A percentile compares a stretch with the other conserved stretches of the same genome.
Conservation (phyloP, 768 basidiomycete species). For the Exidia glandulosa region DNA sequence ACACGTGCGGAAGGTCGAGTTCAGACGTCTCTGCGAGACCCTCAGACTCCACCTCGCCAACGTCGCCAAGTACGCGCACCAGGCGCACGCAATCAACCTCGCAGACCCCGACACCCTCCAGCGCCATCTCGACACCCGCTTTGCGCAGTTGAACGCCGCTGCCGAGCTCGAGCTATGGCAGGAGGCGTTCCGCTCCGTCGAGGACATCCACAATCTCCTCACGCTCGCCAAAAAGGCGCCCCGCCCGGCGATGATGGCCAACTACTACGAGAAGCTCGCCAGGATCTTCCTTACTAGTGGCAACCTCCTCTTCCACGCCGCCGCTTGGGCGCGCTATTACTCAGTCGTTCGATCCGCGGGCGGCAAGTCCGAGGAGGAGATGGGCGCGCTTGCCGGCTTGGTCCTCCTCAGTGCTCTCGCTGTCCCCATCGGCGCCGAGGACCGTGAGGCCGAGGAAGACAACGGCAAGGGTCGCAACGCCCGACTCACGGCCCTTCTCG, state of each 20-base stretch:
- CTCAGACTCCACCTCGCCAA: slow-evolving; percentile 90
- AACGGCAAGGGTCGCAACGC: slow-evolving; percentile 54
- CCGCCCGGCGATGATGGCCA: slow-evolving; percentile 93
- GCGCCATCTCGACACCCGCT: slow-evolving; percentile 92
- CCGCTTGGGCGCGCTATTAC: slow-evolving; percentile 86
- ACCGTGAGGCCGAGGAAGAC: slow-evolving; percentile 35
- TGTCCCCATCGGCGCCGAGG: slow-evolving; percentile 68
- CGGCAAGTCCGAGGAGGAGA: slow-evolving; percentile 66
- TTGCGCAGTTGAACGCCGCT: slow-evolving; percentile 90
- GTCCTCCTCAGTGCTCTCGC: slow-evolving; percentile 89
- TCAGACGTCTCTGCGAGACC: slow-evolving; percentile 92
- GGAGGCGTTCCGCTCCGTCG: slow-evolving; percentile 95
- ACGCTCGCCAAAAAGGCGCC: slow-evolving; percentile 89
- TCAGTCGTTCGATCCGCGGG: slow-evolving; percentile 59
- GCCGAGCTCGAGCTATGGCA: slow-evolving; percentile 99
- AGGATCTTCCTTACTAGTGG: slow-evolving; percentile 94
- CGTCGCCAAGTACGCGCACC: slow-evolving; percentile 90
- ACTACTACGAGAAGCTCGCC: slow-evolving; percentile 96
- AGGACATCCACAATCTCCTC: slow-evolving; percentile 94
- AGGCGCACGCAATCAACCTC: slow-evolving; percentile 89
- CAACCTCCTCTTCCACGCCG: slow-evolving; percentile 91
- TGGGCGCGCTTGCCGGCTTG: slow-evolving; percentile 73
- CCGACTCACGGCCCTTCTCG: slow-evolving; percentile 77
- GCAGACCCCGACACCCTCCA: slow-evolving; percentile 91
- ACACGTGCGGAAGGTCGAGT: slow-evolving; percentile 91